Evolutionary conservation across 139 green algal genomes (phyloP), one percentile per base, ranked within the genome.

Genomic region (Deuterostichococcus epilithicus): DNA sequence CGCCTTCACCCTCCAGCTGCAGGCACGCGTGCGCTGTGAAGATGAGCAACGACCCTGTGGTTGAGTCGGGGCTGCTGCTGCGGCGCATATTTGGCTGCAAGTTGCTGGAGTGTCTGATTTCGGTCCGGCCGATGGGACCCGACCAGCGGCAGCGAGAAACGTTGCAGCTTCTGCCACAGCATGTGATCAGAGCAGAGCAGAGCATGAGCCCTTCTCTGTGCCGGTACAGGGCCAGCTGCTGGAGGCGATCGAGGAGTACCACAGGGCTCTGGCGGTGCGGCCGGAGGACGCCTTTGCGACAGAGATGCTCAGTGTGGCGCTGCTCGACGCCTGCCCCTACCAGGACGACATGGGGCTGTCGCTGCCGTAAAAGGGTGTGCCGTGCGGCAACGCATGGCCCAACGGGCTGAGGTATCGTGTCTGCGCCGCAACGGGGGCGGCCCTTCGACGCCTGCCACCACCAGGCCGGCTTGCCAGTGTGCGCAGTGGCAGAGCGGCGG

Each of bases 201-300:
- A n/a, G 4, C 26, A 67, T 67, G 6, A 22, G 13, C 5, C 30
- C 5, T 10, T 35, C 5, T 23, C 15, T 69, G 63, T 23, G 45
- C 45, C n/a, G n/a, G n/a, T 70, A n/a, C 70, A 83, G 80, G 84
- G 89, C 8, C 52, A 91, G 35, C 33, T 83, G n/a, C 42, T 68
- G 34, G 71, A 80, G 3, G 94, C 95, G 8, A 91, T 97, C 26
- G 86, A 94, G 71, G 66, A 88, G 65, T 98, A 98, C 74, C 95
- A 98, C 81, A 93, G 92, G 38, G 90, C 91, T 22, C 86, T 98
- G 39, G 87, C 83, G 28, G 72, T 97, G 37, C 75, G 84, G 36
- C 88, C 92, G 8, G 87, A 95, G 36, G 94, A 97, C 77, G 72
- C 77, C 0, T 96, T 98, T 72, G 82, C 88, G 0, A 72, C 82